Evolutionary conservation across 768 basidiomycete genomes (phyloP), one percentile per base, ranked within the genome.

Genomic region (Cubamyces lactineus): DNA sequence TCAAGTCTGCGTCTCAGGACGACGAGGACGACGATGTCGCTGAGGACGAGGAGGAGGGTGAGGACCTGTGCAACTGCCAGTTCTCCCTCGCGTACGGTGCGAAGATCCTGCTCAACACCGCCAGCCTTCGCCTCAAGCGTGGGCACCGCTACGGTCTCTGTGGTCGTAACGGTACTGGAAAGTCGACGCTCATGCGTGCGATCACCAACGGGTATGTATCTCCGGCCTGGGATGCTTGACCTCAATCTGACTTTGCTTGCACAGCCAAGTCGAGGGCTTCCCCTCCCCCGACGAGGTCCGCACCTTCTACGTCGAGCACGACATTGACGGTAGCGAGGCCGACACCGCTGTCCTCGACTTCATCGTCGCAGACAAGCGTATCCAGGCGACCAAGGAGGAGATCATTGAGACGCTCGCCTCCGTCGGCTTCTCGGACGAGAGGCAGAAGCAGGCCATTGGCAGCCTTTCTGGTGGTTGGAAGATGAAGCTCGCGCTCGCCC

Each of bases 271-370:
- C 69, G 96, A 98, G 72, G 96, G 96, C 70, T 98, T 98, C 90
- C 96, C 96, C 13, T 96, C 95, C 19, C 93, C 94, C 58, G 92
- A 96, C 55, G 90, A 95, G 73, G 96, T 98, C 74, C 94, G 96
- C 75, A 98, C 96, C 64, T 98, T 96, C 88, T 98, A 97, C 79
- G 96, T 98, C 74, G 96, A 96, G 83, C 96, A 98, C 83, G 96
- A 98, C 75, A 97, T 98, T 67, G 96, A 98, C 71, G 96, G 96
- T 51, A 90, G 86, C 73, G 96, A 97, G 77, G 96, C 86, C 63
- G 91, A 92, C 16, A 97, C 90, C 56, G 88, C 94, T 46, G 91
- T 97, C 62, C 83, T 95, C 60, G 79, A 92, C 75, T 97, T 95
- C 81, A 95, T 97, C 67, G 72, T 93, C 65, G 72, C 78, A 61